These are phyloP conservation scores for Leccinellum luteum DNA, from an alignment of 768 basidiomycete species.

Conservation along the genomic window DNA sequence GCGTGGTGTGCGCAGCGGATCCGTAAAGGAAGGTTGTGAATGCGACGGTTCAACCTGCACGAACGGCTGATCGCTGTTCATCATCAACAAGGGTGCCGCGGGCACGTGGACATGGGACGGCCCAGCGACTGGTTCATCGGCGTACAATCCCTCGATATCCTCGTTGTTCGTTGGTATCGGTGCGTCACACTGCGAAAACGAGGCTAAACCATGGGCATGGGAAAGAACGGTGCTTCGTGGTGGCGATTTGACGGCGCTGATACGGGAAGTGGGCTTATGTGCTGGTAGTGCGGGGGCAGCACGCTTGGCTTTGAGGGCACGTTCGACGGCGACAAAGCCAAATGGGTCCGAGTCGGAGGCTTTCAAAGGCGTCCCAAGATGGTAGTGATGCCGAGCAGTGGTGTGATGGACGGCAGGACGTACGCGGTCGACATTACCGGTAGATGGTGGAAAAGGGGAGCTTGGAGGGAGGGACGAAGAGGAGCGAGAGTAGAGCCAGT, in stretches of 20 bases:
- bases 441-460: constrained; percentile 29
- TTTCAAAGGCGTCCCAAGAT: constrained; percentile 20
- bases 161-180: constrained; percentile 31
- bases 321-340: constrained; percentile 55
- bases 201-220: constrained; percentile 12
- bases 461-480: constrained; percentile 35
- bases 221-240: constrained; percentile 21
- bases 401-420: constrained; percentile 2
- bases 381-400: constrained; percentile 18
- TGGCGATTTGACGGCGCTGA: constrained; percentile 17
- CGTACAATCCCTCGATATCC: constrained; percentile 36
- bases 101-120: constrained; percentile 20
- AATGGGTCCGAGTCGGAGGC: constrained; percentile 49
- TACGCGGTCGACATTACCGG: constrained; percentile 12
- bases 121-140: constrained; percentile 30
- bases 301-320: constrained; percentile 45
- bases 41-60: constrained; percentile 1
- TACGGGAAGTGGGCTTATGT: constrained; percentile 7
- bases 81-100: constrained; percentile 23
- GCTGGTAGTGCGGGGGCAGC: constrained; percentile 10
- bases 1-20: constrained; percentile 32
- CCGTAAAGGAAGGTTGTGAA: constrained; percentile 17
- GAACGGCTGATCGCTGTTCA: constrained; percentile 17
- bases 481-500: constrained; percentile 26
- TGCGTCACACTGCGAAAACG: constrained; percentile 37